Evolutionary conservation across 257 asterid species (phyloP), one percentile per base, ranked within the genome.

Genomic region (Petunia secreta): DNA sequence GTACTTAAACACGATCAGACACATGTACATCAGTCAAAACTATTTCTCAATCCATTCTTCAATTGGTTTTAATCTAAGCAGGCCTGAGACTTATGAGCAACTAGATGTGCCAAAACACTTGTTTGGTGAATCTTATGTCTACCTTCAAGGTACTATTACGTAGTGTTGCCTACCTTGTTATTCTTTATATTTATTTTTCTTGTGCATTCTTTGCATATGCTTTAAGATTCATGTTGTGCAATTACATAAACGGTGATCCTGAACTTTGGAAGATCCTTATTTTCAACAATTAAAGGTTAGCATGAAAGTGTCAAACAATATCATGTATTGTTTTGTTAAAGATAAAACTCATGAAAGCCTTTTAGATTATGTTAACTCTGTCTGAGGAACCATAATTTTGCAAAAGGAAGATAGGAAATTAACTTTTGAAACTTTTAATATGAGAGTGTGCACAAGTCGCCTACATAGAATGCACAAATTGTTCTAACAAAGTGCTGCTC

Each of bases 71-170:
- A 48, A 82, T 37, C 80, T 82, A 79, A 85, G 73, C 90, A 96
- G 98, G 79, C 89, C 94, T 60, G 87, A 91, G 25, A 89, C 97
- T 15, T 96, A 88, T 77, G 82, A 66, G 73, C 99, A 96, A 88
- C 73, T 94, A 62, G 97, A 91, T 82, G 97, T 96, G 79, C 98
- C 97, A 50, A 84, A 83, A 65, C 94, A 90, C 85, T 83, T 96
- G 87, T 96, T 96, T 87, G 98, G 98, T 83, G 97, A 95, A 75
- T 91, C 94, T 83, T 73, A 87, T 88, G 90, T 87, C 66, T 94
- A 85, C 87, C 97, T 96, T 85, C 94, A 90, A 90, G 99, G 99
- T 96, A 89, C 80, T 82, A 79, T 34, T 52, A 63, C 65, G 74
- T 44, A 54, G 16, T 80, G 46, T 73, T 59, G 39, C 40, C 41